Evolutionary conservation across 73 alveolate species (phyloP).

Genomic region (Symbiodinium natans): DNA sequence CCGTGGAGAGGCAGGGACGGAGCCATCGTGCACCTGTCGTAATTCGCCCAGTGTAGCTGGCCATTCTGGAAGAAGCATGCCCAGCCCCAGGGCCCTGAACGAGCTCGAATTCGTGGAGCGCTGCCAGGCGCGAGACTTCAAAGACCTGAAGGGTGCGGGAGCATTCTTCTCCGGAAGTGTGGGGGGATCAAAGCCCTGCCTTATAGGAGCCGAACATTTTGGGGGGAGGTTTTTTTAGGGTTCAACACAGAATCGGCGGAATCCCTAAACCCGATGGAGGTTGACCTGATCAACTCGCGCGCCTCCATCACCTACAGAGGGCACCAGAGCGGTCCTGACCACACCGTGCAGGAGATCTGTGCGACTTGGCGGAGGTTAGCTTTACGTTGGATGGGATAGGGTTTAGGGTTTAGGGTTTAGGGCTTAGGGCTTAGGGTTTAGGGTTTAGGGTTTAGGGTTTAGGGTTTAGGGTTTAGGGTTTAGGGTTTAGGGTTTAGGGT

Average conservation of each 20-base stretch:
- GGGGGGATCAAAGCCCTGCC: too few relatives aligned
- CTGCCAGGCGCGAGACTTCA: conserved; percentile 27
- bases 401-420: neutral
- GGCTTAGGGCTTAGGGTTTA: neutral
- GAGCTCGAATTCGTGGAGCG: conserved; percentile 53
- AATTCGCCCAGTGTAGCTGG: too few relatives aligned
- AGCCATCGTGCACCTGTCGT: neutral
- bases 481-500: too few relatives aligned
- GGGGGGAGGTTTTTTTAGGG: too few relatives aligned
- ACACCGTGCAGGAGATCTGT: neutral
- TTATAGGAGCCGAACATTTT: too few relatives aligned
- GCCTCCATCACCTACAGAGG: neutral
- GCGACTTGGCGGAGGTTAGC: neutral
- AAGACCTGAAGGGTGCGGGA: neutral
- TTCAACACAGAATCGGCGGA: too few relatives aligned
- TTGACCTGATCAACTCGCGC: neutral
- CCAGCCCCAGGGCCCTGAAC: conserved; percentile 70
- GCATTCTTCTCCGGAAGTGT: too few relatives aligned
- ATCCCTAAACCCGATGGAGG: too few relatives aligned
- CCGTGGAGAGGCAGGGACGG: conserved; percentile 57
- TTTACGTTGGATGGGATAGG: too few relatives aligned
- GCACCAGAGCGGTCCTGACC: neutral
- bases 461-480: too few relatives aligned
- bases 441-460: too few relatives aligned
- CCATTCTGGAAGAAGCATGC: too few relatives aligned